A percentile compares a stretch with the other conserved stretches of the same genome.
Evolutionary conservation across 2,329 filamentous ascomycete genomes (phyloP).

Genomic region (Hymenoscyphus albidus): DNA sequence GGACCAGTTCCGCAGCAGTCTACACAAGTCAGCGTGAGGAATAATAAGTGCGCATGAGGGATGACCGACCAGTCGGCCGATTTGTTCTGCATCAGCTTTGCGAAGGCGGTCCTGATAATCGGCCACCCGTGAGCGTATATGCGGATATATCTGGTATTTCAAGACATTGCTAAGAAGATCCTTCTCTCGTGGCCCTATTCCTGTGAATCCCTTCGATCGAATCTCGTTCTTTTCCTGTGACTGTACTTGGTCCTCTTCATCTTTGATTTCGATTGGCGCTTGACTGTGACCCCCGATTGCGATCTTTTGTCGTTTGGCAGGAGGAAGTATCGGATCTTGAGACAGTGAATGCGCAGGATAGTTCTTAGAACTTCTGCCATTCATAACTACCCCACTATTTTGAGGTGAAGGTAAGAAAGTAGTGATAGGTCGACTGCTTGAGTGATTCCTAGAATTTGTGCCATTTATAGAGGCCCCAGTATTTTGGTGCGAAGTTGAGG

Average conservation of each 20-base stretch:
- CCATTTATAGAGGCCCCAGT: neutral
- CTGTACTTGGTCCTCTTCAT: neutral
- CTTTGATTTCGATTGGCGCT: neutral
- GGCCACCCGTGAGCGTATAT: constrained; percentile 10
- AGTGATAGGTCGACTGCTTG: no score
- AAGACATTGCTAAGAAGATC: neutral
- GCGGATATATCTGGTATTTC: constrained; percentile 17
- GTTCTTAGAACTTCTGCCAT: no score
- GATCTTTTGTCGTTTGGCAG: neutral
- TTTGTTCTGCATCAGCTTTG: constrained; percentile 11
- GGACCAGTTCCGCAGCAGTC: constrained; percentile 11
- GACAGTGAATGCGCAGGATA: neutral
- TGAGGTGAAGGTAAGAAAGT: no score
- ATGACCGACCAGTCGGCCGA: constrained; percentile 17
- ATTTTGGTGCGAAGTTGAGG: neutral
- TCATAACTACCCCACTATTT: no score
- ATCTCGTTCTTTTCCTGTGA: no score
- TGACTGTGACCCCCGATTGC: neutral
- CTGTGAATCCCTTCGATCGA: no score
- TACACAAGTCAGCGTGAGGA: constrained; percentile 6
- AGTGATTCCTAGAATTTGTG: neutral
- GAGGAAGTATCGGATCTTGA: neutral
- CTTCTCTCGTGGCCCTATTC: neutral
- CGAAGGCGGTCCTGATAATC: constrained; percentile 1
- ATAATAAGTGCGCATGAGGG: neutral